Evolutionary conservation across 1,284 basidiomycete genomes (phyloP), one percentile per base, ranked within the genome.

Genomic region (Fomitopsis pinicola): DNA sequence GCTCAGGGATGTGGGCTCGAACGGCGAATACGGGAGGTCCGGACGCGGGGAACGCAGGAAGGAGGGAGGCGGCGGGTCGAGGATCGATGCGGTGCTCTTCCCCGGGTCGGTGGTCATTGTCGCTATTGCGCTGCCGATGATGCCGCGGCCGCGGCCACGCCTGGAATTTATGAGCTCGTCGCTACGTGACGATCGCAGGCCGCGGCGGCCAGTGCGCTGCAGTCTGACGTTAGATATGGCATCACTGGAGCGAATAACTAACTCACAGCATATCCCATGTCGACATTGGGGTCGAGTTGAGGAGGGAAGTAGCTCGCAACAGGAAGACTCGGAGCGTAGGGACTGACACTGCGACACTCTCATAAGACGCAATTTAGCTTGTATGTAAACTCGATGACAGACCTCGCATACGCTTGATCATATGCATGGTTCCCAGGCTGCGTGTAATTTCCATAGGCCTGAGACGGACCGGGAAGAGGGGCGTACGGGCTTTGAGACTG

Each of bases 61-160:
- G 40, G 46, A 61, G 59, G 45, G 45, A 17, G 59, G 61, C 59
- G 36, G 59, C 53, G 45, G 28, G 38, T 46, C 45, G 28, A 58
- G 45, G 12, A 58, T 33, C 35, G 33, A 35, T 15, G 58, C 59
- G 19, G 38, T 58, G 53, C 55, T 53, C 52, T 54, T 28, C 22
- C 38, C 38, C 28, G 19, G 58, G 28, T 15, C 48, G 15, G 48
- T 12, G 7, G 26, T 9, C 15, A 45, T 19, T 8, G 42, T 33
- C 48, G 17, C 7, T 15, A 50, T 12, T 7, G 28, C 28, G 9
- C 48, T 22, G 28, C 48, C 26, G 26, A 50, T 12, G 6, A 50
- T 3, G 28, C 48, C 48, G 28, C 48, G 12, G 22, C 48, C 9
- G 22, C 22, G 26, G 9, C 38, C 38, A 22, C 45, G 8, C 19